Base-by-base conservation (phyloP, 148 eudicot species). In the Rhododendron ferrugineum region DNA sequence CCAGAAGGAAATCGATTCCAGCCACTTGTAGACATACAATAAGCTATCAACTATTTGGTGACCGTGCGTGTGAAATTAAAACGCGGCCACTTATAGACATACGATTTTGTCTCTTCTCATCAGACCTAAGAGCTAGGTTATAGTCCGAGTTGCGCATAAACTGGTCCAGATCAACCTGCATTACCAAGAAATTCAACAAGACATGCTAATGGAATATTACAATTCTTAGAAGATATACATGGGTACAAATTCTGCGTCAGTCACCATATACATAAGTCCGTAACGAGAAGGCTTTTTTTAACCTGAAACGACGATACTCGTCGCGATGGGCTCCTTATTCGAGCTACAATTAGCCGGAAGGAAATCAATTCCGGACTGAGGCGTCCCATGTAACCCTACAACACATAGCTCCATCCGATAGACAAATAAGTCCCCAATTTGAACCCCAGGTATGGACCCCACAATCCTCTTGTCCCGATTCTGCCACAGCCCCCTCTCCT, bases 311-410 rank as follows among this genome's bases (percentile, higher is more conserved):
- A 94, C 91, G 1, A 95, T 86, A 54, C 98, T 95, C 4, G 98
- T 95, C 1, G 98, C 98, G 84, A 95, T 90, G 5, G 98, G 98
- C 87, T 92, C 96, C 40, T 94, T 93, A 56, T 92, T 94, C 10
- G 95, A 89, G 87, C 96, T 94, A 88, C 92, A 92, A 32, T 86
- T 93, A 1, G 93, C 87, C 15, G 93, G 88, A 22, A 95, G 83
- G 70, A 93, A 95, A 86, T 95, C 98, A 74, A 95, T 95, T 14
- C 98, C 98, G 13, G 98, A 94, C 85, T 95, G 98, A 3, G 84
- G 30, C 44, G 91, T 95, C 15, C 98, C 98, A 88, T 95, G 98
- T 60, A 95, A 58, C 18, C 98, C 98, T 58, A 95, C 82, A 36
- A 95, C 95, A 86, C 98, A 94, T 77, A 95, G 40, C 72, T 95